Evolutionary conservation across 441 rosid species (phyloP), one percentile per base, ranked within the genome.

Genomic region (Biscutella laevigata): DNA sequence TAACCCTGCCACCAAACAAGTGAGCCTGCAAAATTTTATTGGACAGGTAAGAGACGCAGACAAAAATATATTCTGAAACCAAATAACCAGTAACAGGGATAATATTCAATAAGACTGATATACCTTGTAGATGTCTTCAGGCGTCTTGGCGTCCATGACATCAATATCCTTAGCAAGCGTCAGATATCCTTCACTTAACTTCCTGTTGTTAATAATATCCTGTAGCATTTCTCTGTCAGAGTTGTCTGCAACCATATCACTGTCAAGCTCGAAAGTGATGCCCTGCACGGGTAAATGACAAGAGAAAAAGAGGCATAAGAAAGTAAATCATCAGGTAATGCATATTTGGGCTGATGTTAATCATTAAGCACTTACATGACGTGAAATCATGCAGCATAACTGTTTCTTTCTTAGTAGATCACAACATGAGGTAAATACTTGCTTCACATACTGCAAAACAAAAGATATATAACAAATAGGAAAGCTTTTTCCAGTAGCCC

Each of bases 111-210:
- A 12, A 29, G 61, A 25, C 21, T 24, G 19, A 48, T 63, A 43
- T 38, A 92, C 97, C 99, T 88, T 88, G 61, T 92, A 92, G 53
- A 92, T 84, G 60, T 92, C 97, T 72, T 88, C 97, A 35, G 95
- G 97, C 41, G 95, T 81, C 66, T 92, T 92, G 48, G 99, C 81
- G 73, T 92, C 97, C 99, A 92, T 88, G 68, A 92, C 99, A 78
- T 92, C 99, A 22, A 88, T 81, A 76, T 92, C 97, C 54, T 95
- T 90, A 52, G 99, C 97, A 69, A 92, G 99, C 1, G 95, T 77
- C 45, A 92, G 84, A 69, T 86, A 92, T 52, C 95, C 88, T 71
- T 88, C 99, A 56, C 90, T 84, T 46, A 88, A 59, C 69, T 77
- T 84, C 12, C 63, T 24, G 53, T 86, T 88, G 67, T 88, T 92